Conservation (phyloP, 2,329 filamentous ascomycete genomes). For the Biscogniauxia sp. region DNA sequence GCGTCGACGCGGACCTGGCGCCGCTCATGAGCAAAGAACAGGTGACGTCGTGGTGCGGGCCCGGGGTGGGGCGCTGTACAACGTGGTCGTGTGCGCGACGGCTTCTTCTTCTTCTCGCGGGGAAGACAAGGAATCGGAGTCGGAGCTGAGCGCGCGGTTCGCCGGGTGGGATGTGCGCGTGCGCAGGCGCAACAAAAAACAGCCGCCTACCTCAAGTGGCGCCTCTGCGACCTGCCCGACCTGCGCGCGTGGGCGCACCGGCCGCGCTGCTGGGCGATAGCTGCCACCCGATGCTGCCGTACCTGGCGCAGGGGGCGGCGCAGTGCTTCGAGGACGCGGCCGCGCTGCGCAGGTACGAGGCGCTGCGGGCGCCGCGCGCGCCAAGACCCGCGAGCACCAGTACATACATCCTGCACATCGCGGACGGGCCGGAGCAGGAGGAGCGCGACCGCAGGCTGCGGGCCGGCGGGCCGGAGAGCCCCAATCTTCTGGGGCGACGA, state of each 20-base stretch:
- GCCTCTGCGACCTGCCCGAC: conserved; percentile 41
- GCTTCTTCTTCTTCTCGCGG: no score
- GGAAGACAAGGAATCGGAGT: conserved; percentile 31
- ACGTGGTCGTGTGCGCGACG: conserved; percentile 33
- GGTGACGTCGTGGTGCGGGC: conserved; percentile 34
- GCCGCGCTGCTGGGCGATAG: conserved; percentile 43
- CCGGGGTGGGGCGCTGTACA: conserved; percentile 33
- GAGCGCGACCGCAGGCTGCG: conserved; percentile 16
- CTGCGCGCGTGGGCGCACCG: conserved; percentile 40
- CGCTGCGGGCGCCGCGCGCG: conserved; percentile 8
- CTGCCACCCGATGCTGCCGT: conserved; percentile 48
- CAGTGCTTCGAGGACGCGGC: conserved; percentile 45
- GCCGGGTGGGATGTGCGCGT: conserved; percentile 36
- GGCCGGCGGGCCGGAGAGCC: conserved; percentile 16
- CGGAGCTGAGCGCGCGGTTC: conserved; percentile 37
- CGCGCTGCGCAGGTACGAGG: conserved; percentile 21
- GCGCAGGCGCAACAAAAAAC: conserved; percentile 33
- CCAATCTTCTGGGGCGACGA: conserved; percentile 24
- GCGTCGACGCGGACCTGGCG: conserved; percentile 19
- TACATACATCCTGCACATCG: conserved; percentile 24
- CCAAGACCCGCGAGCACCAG: conserved; percentile 16
- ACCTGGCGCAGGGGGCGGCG: conserved; percentile 46
- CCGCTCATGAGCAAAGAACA: no score
- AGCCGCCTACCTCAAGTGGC: conserved; percentile 45
- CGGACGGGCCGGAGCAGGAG: conserved; percentile 22